These are phyloP conservation scores for Penicillium sclerotiorum DNA, from an alignment of 2,329 filamentous ascomycete genomes.

Conservation along the genomic window DNA sequence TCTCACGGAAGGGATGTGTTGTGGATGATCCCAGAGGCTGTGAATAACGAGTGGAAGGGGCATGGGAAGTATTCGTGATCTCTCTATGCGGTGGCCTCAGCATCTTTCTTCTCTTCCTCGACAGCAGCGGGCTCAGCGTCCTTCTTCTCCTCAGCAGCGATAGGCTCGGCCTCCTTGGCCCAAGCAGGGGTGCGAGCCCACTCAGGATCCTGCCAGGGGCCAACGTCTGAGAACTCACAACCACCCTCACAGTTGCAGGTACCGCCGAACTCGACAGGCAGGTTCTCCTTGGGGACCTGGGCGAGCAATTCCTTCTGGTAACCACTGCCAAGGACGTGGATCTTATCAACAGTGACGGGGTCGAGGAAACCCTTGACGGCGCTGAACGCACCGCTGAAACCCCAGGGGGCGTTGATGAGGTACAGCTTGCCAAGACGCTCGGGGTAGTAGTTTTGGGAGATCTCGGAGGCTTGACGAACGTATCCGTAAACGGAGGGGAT, in stretches of 20 bases:
- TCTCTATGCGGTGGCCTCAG: constrained; percentile 27
- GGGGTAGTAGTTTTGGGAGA: constrained; percentile 99
- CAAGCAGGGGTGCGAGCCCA: constrained; percentile 50
- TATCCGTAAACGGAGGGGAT: constrained; percentile 85
- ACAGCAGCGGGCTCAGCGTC: constrained; percentile 17
- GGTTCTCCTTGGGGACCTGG: constrained; percentile 86
- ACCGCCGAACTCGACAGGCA: constrained; percentile 85
- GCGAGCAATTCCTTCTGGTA: constrained; percentile 83
- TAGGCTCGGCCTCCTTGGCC: constrained; percentile 31
- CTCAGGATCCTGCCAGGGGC: constrained; percentile 71
- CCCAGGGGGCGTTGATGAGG: constrained; percentile 97
- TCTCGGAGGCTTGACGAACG: constrained; percentile 77
- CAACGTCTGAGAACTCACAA: constrained; percentile 83
- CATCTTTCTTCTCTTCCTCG: constrained; percentile 33
- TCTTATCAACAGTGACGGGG: constrained; percentile 95
- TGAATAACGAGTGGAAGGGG: constrained; percentile 12
- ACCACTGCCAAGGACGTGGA: constrained; percentile 78
- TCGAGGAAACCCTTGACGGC: constrained; percentile 93
- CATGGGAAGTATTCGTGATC: constrained; percentile 13
- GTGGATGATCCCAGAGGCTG: constrained; percentile 2
- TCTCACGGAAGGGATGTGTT: constrained; percentile 2
- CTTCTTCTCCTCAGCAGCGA: constrained; percentile 16
- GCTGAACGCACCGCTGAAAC: constrained; percentile 82
- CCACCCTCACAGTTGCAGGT: constrained; percentile 78
- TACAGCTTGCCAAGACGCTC: constrained; percentile 95